These are phyloP conservation scores for Pleurotus tuoliensis DNA, from an alignment of 768 basidiomycete genomes.

Conservation along the genomic window DNA sequence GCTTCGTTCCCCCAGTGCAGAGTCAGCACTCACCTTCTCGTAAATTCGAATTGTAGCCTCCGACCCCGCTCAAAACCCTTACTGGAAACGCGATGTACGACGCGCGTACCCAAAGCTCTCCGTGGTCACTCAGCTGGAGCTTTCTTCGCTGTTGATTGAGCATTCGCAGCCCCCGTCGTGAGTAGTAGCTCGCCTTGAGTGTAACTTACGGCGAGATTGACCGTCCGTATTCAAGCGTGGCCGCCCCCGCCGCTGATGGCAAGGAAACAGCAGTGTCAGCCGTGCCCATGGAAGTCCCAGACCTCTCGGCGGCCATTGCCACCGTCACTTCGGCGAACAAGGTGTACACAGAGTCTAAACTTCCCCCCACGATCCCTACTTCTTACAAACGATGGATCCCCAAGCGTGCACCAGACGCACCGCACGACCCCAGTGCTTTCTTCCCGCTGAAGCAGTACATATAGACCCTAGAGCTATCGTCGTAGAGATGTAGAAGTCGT, in stretches of 20 bases:
- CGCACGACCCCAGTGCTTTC: slow-evolving; percentile 77
- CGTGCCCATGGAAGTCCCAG: slow-evolving; percentile 40
- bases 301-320: slow-evolving; percentile 71
- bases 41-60: slow-evolving; percentile 48
- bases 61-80: slow-evolving; percentile 84
- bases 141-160: slow-evolving; percentile 78
- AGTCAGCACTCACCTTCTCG: background rate
- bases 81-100: slow-evolving; percentile 95
- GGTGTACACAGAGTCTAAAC: slow-evolving; percentile 55
- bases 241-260: slow-evolving; percentile 41
- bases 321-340: slow-evolving; percentile 54
- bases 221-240: slow-evolving; percentile 34
- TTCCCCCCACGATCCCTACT: slow-evolving; percentile 74
- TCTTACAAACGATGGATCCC: slow-evolving; percentile 74
- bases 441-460: slow-evolving; percentile 79
- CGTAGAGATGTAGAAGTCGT: background rate
- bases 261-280: slow-evolving; percentile 39
- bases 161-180: slow-evolving; percentile 67
- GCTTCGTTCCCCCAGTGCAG: background rate
- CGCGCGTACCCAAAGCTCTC: slow-evolving; percentile 91
- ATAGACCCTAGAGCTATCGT: slow-evolving; percentile 18
- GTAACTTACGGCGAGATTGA: no score
- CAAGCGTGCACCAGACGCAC: slow-evolving; percentile 67
- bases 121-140: slow-evolving; percentile 78
- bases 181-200: slow-evolving; percentile 23